Evolutionary conservation across 164 flowering plant genomes (phyloP), one percentile per base, ranked within the genome.

Genomic region (Buxus sempervirens): DNA sequence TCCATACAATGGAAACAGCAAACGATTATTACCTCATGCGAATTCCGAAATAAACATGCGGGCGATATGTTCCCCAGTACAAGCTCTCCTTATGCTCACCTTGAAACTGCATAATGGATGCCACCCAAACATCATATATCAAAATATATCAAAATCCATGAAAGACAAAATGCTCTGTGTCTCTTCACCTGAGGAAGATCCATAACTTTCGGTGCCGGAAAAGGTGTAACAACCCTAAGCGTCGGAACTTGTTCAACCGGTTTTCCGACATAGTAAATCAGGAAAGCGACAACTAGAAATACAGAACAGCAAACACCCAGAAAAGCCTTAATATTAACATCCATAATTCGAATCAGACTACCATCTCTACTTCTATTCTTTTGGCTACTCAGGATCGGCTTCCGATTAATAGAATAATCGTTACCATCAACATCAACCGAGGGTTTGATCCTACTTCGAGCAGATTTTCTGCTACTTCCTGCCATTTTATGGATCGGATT

Each of bases 1-100:
- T n/a, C n/a, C n/a, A 32, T 3, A 7, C 7, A 32, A 32, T 32
- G 38, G 7, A 7, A 32, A 32, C 3, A 32, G 38, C 5, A 32
- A 32, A n/a, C n/a, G n/a, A n/a, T n/a, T n/a, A n/a, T n/a, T 32
- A 32, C 38, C 38, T 32, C 5, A 7, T 7, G 7, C 38, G 7
- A 32, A 32, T 32, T 32, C 98, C 97, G 53, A 96, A 79, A 82
- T 96, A 96, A 75, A 87, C 91, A 49, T 84, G 86, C 66, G 97
- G 92, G 22, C 98, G 89, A 73, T 92, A 96, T 36, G 99, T 93
- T 72, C 99, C 99, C 98, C 99, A 90, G 54, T 92, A 92, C 77
- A 95, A 81, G 77, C 93, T 87, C 86, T 92, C 98, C 78, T 82
- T 87, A 67, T 95, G 99, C 74, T 90, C 90, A 4, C 97, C 98